A percentile compares a stretch with the other conserved stretches of the same genome.
These are phyloP conservation scores for Turritis glabra DNA, from an alignment of 345 rosid genomes.

Conservation along the genomic window DNA sequence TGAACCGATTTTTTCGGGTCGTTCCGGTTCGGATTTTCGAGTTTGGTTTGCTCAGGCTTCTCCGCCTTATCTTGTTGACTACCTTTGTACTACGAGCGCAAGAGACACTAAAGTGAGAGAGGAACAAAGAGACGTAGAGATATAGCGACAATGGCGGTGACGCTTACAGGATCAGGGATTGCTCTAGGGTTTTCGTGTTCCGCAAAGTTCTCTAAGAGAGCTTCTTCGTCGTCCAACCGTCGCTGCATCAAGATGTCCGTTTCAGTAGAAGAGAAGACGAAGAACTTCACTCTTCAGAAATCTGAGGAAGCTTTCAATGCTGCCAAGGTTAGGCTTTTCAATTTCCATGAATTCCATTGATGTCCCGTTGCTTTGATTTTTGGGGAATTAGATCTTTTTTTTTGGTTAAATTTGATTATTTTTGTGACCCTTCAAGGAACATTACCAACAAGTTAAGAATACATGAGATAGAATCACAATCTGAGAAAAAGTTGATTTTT, in stretches of 20 bases:
- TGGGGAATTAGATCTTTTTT: neutral
- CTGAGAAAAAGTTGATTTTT: neutral
- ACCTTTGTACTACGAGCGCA: neutral
- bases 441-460: neutral
- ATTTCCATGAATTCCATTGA: neutral
- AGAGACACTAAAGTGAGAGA: neutral
- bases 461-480: neutral
- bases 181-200: conserved; percentile 47
- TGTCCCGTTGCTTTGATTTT: neutral
- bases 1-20: too few species aligned
- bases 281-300: conserved; percentile 57
- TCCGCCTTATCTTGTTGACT: conserved; percentile 19
- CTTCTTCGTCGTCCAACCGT: conserved; percentile 25
- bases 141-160: conserved; percentile 36
- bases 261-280: conserved; percentile 57
- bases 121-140: neutral
- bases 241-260: conserved; percentile 49
- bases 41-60: too few species aligned
- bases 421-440: neutral
- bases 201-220: conserved; percentile 24
- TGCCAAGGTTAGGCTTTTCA: conserved; percentile 54
- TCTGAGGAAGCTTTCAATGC: conserved; percentile 76
- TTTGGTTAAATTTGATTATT: neutral
- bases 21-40: too few species aligned
- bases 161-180: conserved; percentile 43